A percentile compares a stretch with the other conserved stretches of the same genome.
Conservation (phyloP, 495 filamentous ascomycete species). For the Trichocladium uniseriatum region DNA sequence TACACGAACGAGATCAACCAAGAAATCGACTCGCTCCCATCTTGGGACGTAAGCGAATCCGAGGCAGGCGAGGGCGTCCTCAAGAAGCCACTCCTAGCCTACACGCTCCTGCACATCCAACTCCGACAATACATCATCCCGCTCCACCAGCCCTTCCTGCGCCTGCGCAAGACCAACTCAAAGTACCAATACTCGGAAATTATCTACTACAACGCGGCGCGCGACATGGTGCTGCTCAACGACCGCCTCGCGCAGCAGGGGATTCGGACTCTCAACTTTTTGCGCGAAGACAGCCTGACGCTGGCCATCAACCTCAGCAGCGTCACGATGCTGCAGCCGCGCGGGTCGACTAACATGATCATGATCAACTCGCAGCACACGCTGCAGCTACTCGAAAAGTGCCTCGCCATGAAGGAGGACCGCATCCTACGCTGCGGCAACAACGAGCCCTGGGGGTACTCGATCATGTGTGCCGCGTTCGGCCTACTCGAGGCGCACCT, state of each 20-base stretch:
- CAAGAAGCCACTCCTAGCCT: constrained; percentile 31
- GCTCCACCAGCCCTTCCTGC: constrained; percentile 36
- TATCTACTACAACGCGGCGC: constrained; percentile 38
- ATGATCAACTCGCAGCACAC: constrained; percentile 38
- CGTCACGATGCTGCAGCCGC: constrained; percentile 42
- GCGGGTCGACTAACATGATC: constrained; percentile 34
- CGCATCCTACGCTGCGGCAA: constrained; percentile 36
- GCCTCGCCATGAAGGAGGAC: constrained; percentile 37
- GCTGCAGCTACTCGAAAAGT: constrained; percentile 35
- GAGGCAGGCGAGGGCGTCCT: constrained; percentile 1
- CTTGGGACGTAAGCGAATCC: constrained; percentile 28
- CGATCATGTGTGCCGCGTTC: constrained; percentile 35
- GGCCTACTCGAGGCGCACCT: constrained; percentile 36
- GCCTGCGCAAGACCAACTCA: constrained; percentile 31
- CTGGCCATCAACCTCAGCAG: constrained; percentile 38
- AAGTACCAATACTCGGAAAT: constrained; percentile 40
- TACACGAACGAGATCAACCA: constrained; percentile 38
- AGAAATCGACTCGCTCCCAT: constrained; percentile 35
- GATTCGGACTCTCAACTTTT: constrained; percentile 32
- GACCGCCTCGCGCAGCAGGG: constrained; percentile 33
- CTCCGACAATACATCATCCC: constrained; percentile 37
- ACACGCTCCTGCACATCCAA: constrained; percentile 35
- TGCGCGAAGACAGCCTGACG: constrained; percentile 33
- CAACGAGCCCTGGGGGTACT: constrained; percentile 40
- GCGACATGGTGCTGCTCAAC: constrained; percentile 37